Conservation (phyloP, 1,284 basidiomycete species). For the Vanrija humicola region DNA sequence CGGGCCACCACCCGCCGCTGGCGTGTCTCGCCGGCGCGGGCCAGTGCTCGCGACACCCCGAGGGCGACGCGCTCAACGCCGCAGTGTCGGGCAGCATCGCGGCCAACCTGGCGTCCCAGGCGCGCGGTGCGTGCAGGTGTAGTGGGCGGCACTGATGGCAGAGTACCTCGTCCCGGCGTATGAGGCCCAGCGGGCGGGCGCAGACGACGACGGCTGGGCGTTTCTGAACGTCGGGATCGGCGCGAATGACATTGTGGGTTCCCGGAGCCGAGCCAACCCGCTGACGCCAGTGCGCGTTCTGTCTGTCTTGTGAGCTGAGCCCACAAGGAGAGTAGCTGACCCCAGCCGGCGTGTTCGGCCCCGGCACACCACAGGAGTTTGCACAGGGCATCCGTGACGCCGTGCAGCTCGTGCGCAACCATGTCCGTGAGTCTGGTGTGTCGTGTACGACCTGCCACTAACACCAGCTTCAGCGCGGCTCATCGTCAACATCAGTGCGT, state of each 20-base stretch:
- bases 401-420: constrained; percentile 35
- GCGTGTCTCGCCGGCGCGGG: constrained; percentile 14
- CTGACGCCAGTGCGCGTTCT: constrained; percentile 43
- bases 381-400: constrained; percentile 38
- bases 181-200: constrained; percentile 16
- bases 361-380: constrained; percentile 40
- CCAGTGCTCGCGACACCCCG: constrained; percentile 19
- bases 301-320: constrained; percentile 33
- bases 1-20: constrained; percentile 26
- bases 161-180: constrained; percentile 44
- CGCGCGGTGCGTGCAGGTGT: constrained; percentile 27
- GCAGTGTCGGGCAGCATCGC: constrained; percentile 37
- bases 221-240: constrained; percentile 48
- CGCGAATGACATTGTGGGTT: constrained; percentile 46
- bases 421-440: constrained; percentile 37
- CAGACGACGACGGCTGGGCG: constrained; percentile 38
- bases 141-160: constrained; percentile 9
- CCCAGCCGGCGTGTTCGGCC: constrained; percentile 24
- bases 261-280: no score
- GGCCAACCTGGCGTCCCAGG: constrained; percentile 29
- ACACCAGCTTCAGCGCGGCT: constrained; percentile 24
- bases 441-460: neutral
- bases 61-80: constrained; percentile 38
- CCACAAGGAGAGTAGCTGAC: neutral
- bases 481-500: constrained; percentile 39